phyloP scores from a whole-genome alignment of 1,284 basidiomycete genomes.

The Trichosporon asahii region DNA sequence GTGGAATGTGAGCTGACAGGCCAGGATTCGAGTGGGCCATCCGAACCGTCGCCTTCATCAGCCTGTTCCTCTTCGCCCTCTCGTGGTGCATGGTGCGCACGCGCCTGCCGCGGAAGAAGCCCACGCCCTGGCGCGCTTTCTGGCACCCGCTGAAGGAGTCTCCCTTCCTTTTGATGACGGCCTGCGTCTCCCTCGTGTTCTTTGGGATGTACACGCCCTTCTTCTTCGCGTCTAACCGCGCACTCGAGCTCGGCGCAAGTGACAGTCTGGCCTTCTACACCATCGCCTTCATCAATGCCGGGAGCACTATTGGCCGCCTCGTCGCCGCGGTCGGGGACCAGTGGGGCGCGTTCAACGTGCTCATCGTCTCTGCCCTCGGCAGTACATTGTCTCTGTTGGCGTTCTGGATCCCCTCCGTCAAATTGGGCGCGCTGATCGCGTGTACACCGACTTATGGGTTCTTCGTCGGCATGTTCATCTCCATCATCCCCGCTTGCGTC shows the following conservation, averaged over 20 bases:
- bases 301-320: conserved; percentile 30
- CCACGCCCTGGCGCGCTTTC: conserved; percentile 22
- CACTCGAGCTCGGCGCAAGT: conserved; percentile 30
- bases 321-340: conserved; percentile 15
- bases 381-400: conserved; percentile 26
- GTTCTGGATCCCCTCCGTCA: conserved; percentile 29
- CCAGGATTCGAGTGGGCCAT: conserved; percentile 33
- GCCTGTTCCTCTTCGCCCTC: conserved; percentile 27
- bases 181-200: not conserved
- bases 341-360: conserved; percentile 34
- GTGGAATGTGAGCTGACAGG: no score
- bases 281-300: conserved; percentile 37
- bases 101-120: conserved; percentile 23
- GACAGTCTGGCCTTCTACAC: conserved; percentile 31
- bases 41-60: conserved; percentile 31
- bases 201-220: conserved; percentile 29
- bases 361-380: conserved; percentile 29
- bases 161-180: not conserved
- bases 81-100: conserved; percentile 24
- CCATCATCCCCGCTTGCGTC: conserved; percentile 33
- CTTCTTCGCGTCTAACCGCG: conserved; percentile 37
- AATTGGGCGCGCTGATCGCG: conserved; percentile 32
- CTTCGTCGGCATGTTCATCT: conserved; percentile 31
- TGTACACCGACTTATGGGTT: conserved; percentile 46
- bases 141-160: conserved; percentile 20